Conservation (phyloP, 2,329 filamentous ascomycete species). For the Aspergillus melleus region DNA sequence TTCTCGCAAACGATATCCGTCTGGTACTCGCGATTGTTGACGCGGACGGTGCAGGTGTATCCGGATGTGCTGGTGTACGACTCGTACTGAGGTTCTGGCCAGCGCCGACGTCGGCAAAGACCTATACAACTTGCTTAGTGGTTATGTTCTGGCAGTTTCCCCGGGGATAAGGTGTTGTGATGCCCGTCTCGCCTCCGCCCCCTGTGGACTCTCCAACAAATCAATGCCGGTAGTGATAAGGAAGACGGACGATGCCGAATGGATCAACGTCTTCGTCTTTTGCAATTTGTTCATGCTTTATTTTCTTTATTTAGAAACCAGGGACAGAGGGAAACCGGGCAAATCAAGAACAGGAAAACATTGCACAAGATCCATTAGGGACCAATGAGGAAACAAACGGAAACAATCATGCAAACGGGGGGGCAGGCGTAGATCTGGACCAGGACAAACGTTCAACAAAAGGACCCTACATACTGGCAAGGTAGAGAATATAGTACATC, state of each 20-base stretch:
- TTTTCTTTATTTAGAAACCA: background rate
- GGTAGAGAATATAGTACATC: conserved; percentile 61
- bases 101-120: conserved; percentile 90
- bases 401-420: background rate
- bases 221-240: conserved; percentile 8
- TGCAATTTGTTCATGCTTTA: background rate
- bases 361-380: background rate
- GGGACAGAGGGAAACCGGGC: background rate
- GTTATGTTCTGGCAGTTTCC: conserved; percentile 21
- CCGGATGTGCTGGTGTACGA: conserved; percentile 72
- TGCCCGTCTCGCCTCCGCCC: conserved; percentile 1
- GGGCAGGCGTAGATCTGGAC: background rate
- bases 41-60: conserved; percentile 85
- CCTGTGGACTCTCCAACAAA: conserved; percentile 6
- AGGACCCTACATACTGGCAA: conserved; percentile 65
- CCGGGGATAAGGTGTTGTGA: conserved; percentile 4
- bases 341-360: background rate
- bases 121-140: conserved; percentile 58
- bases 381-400: background rate
- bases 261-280: background rate
- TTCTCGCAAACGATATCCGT: conserved; percentile 83
- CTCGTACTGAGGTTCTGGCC: conserved; percentile 88
- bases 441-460: conserved; percentile 19
- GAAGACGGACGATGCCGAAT: background rate
- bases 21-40: conserved; percentile 96